Evolutionary conservation across 352 stramenopile species (phyloP).

Genomic region (Phytophthora europaea): DNA sequence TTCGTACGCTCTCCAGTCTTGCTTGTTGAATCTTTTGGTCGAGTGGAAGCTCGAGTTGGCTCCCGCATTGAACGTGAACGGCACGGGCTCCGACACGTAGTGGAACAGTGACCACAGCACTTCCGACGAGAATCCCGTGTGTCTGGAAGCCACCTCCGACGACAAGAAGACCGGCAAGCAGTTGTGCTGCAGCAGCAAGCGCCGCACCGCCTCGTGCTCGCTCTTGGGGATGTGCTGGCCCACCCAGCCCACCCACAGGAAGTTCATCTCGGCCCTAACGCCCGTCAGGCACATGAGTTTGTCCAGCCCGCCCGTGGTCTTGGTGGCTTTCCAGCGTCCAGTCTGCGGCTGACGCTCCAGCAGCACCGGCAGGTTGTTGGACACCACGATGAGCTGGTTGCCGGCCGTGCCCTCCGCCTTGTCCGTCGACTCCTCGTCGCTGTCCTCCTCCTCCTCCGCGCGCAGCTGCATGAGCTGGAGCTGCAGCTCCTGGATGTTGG

Average conservation of each 20-base stretch:
- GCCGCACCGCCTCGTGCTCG: conserved; percentile 79
- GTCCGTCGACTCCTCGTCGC: conserved; percentile 58
- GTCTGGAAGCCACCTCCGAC: conserved; percentile 84
- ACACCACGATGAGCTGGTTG: conserved; percentile 87
- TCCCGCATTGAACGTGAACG: conserved; percentile 53
- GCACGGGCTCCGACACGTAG: conserved; percentile 85
- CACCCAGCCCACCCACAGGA: conserved; percentile 92
- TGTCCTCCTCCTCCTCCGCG: conserved; percentile 70
- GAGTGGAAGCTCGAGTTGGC: conserved; percentile 54
- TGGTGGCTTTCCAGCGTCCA: conserved; percentile 85
- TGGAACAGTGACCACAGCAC: conserved; percentile 94
- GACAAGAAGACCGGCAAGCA: conserved; percentile 90
- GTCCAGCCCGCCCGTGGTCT: conserved; percentile 88
- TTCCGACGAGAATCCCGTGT: conserved; percentile 91
- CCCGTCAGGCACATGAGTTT: conserved; percentile 87
- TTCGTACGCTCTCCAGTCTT: conserved; percentile 91
- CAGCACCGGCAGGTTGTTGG: conserved; percentile 87
- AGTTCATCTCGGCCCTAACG: conserved; percentile 70
- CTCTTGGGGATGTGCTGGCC: conserved; percentile 88
- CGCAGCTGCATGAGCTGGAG: conserved; percentile 86
- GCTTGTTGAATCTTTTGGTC: conserved; percentile 87
- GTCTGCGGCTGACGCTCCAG: conserved; percentile 79
- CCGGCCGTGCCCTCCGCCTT: conserved; percentile 15
- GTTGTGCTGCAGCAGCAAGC: conserved; percentile 87
- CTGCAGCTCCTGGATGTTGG: conserved; percentile 92